Evolutionary conservation across 805 yeast species (phyloP).

Genomic region (Candida easanensis): DNA sequence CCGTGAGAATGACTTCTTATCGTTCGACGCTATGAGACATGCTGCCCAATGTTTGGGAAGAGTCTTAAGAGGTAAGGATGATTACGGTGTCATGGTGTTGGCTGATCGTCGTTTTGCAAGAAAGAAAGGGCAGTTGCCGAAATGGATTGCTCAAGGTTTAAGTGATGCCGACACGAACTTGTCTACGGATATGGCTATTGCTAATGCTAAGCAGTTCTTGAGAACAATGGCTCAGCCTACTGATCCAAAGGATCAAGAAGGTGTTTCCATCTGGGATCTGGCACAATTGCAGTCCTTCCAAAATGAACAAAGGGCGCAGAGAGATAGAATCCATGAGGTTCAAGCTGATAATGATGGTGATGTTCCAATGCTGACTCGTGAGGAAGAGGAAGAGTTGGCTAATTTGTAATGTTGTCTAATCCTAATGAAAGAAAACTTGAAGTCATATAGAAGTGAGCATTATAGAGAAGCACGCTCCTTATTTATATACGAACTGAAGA

Average conservation of each 20-base stretch:
- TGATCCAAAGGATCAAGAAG: slow-evolving; percentile 86
- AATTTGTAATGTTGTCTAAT: slow-evolving; percentile 10
- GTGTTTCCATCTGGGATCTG: slow-evolving; percentile 88
- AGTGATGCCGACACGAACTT: slow-evolving; percentile 87
- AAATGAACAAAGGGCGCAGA: slow-evolving; percentile 38
- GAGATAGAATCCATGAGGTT: slow-evolving; percentile 12
- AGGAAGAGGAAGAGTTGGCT: slow-evolving; percentile 27
- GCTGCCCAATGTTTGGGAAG: slow-evolving; percentile 99
- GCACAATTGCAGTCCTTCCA: slow-evolving; percentile 65
- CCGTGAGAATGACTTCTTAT: slow-evolving; percentile 88
- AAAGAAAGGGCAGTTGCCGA: slow-evolving; percentile 85
- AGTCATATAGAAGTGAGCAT: too few species aligned
- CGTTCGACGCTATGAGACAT: slow-evolving; percentile 99
- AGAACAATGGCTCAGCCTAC: slow-evolving; percentile 94
- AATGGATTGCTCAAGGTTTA: slow-evolving; percentile 94
- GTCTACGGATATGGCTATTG: slow-evolving; percentile 96
- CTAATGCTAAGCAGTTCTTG: slow-evolving; percentile 88
- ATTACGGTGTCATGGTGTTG: slow-evolving; percentile 96
- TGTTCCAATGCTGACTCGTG: slow-evolving; percentile 25
- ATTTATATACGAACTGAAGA: too few species aligned
- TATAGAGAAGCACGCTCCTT: too few species aligned
- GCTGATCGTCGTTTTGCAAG: slow-evolving; percentile 92
- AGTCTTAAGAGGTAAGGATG: slow-evolving; percentile 96
- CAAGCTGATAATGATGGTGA: slow-evolving; percentile 28
- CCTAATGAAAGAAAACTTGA: too few species aligned